Conservation (phyloP, 148 eudicot species). For the Polygonum maritimum region DNA sequence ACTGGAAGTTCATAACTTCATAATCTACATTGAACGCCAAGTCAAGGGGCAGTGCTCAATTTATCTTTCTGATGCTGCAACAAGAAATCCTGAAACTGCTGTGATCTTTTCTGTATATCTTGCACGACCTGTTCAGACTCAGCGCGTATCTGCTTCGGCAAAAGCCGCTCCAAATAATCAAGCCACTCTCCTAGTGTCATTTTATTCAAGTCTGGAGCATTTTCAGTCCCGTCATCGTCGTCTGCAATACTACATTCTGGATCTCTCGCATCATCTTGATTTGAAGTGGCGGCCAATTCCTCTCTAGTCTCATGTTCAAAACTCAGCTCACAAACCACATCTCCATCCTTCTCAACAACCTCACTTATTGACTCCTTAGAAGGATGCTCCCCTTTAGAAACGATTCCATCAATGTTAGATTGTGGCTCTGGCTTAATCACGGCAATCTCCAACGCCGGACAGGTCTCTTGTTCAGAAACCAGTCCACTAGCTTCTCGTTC, state of each 20-base stretch:
- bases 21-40: constrained; percentile 8
- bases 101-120: constrained; percentile 41
- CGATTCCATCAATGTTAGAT: not conserved
- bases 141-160: constrained; percentile 47
- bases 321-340: constrained; percentile 2
- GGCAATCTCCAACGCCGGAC: not conserved
- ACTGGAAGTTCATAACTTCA: not conserved
- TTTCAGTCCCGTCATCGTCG: constrained; percentile 13
- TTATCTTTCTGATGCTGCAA: constrained; percentile 34
- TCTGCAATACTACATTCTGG: not conserved
- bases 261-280: not conserved
- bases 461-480: constrained; percentile 1
- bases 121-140: constrained; percentile 46
- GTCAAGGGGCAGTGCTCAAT: constrained; percentile 13
- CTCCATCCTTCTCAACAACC: constrained; percentile 1
- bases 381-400: constrained; percentile 1
- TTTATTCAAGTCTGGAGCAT: constrained; percentile 42
- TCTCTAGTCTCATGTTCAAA: not conserved
- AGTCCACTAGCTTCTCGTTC: not conserved
- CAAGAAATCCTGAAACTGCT: constrained; percentile 45
- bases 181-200: constrained; percentile 76
- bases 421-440: not conserved
- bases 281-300: not conserved
- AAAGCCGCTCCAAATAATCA: constrained; percentile 43
- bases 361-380: not conserved